These are phyloP conservation scores for Cladosporium sp. DNA, from an alignment of 2,329 filamentous ascomycete genomes.

Conservation along the genomic window DNA sequence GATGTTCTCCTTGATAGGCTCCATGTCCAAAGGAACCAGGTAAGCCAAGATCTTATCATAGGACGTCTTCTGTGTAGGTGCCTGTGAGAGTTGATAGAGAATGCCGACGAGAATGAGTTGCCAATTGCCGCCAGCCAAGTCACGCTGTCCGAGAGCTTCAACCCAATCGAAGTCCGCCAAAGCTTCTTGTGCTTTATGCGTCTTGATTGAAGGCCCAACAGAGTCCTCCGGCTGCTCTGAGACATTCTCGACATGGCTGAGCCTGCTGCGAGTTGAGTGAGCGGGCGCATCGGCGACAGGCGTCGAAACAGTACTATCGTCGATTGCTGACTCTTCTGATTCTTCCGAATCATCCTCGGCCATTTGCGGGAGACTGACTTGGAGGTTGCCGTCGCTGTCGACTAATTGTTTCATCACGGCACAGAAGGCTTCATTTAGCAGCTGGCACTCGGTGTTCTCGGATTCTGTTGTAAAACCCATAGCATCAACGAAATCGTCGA, in stretches of 20 bases:
- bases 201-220: constrained; percentile 23
- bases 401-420: constrained; percentile 84
- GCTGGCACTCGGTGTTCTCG: constrained; percentile 69
- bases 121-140: constrained; percentile 88
- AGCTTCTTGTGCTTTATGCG: constrained; percentile 71
- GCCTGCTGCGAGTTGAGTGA: constrained; percentile 78
- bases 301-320: constrained; percentile 49
- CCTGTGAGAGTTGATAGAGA: constrained; percentile 76
- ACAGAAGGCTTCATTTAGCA: constrained; percentile 89
- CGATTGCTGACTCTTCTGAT: constrained; percentile 66
- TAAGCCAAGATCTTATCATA: constrained; percentile 77
- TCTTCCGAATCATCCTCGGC: constrained; percentile 65
- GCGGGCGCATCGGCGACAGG: constrained; percentile 68
- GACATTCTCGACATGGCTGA: constrained; percentile 67
- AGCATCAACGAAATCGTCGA: constrained; percentile 91
- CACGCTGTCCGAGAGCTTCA: constrained; percentile 73
- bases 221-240: constrained; percentile 30
- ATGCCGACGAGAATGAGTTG: constrained; percentile 83
- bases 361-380: constrained; percentile 72
- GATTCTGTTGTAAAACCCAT: constrained; percentile 65
- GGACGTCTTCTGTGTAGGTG: constrained; percentile 61
- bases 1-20: constrained; percentile 72
- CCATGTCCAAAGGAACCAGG: constrained; percentile 72
- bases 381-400: constrained; percentile 71
- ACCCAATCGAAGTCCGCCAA: constrained; percentile 77